Evolutionary conservation across 2,329 filamentous ascomycete species (phyloP).

Genomic region (Trichophyton equinum): DNA sequence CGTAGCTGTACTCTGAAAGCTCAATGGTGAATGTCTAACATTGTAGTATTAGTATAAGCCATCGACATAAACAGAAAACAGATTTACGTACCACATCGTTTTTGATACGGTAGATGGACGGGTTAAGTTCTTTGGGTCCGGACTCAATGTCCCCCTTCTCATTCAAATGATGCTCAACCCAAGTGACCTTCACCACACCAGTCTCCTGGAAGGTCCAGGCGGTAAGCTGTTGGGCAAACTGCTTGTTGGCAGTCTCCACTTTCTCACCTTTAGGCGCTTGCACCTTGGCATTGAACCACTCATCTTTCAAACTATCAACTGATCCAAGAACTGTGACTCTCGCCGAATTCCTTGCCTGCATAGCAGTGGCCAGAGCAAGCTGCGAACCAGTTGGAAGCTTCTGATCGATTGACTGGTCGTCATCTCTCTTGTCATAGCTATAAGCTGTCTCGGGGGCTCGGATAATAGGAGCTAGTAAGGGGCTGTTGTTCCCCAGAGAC

Average conservation of each 20-base stretch:
- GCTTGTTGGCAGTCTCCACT: constrained; percentile 61
- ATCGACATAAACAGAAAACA: not conserved
- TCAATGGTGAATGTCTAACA: constrained; percentile 71
- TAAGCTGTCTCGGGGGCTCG: constrained; percentile 77
- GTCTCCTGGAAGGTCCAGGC: constrained; percentile 95
- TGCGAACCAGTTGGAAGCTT: constrained; percentile 75
- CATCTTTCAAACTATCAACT: constrained; percentile 73
- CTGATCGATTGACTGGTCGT: constrained; percentile 59
- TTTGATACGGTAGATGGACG: constrained; percentile 86
- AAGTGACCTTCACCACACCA: constrained; percentile 75
- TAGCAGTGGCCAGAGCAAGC: constrained; percentile 66
- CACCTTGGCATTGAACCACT: constrained; percentile 76
- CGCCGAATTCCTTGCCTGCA: constrained; percentile 89
- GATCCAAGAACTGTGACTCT: constrained; percentile 77
- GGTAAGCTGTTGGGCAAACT: constrained; percentile 73
- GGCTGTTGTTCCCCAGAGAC: constrained; percentile 59
- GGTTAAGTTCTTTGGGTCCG: constrained; percentile 52
- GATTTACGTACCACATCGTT: constrained; percentile 71
- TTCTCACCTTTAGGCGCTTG: constrained; percentile 44
- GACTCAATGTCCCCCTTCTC: constrained; percentile 41
- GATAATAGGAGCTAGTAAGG: constrained; percentile 68
- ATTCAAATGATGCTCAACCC: constrained; percentile 59
- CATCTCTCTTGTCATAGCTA: constrained; percentile 86
- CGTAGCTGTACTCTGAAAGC: constrained; percentile 68
- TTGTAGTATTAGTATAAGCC: constrained; percentile 4